Conservation (phyloP, 345 rosid species). For the Camelina laxa region DNA sequence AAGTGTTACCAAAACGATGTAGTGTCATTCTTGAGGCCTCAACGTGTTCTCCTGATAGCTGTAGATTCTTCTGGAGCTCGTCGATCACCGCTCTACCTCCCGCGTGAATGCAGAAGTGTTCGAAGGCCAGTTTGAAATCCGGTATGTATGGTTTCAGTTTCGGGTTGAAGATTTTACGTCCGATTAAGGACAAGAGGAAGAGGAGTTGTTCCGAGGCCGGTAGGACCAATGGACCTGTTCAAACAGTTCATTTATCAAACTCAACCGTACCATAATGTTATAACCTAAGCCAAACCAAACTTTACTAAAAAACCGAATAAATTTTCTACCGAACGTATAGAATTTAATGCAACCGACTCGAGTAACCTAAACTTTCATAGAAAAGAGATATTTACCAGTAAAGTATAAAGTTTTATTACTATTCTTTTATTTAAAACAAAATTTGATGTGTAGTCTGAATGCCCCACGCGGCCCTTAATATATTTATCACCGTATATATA, state of each 20-base stretch:
- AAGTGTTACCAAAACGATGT: slow-evolving; percentile 85
- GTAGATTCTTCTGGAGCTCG: slow-evolving; percentile 74
- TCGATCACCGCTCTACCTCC: slow-evolving; percentile 93
- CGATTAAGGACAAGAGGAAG: slow-evolving; percentile 60
- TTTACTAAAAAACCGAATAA: neutral
- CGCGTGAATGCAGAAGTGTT: slow-evolving; percentile 94
- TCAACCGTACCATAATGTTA: neutral
- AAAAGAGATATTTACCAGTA: neutral
- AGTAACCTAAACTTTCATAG: slow-evolving; percentile 3
- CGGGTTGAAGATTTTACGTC: slow-evolving; percentile 64
- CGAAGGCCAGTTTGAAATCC: slow-evolving; percentile 84
- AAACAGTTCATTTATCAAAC: slow-evolving; percentile 5
- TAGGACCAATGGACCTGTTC: slow-evolving; percentile 60
- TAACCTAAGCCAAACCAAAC: neutral
- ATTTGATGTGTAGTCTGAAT: neutral
- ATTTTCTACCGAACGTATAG: neutral
- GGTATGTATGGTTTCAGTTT: slow-evolving; percentile 85
- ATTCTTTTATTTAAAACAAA: neutral
- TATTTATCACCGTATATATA: slow-evolving; percentile 3
- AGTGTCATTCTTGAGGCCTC: slow-evolving; percentile 90
- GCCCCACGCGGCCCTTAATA: neutral
- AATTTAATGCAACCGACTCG: slow-evolving; percentile 22
- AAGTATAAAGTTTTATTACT: neutral
- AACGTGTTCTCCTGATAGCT: slow-evolving; percentile 69
- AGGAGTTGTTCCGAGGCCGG: slow-evolving; percentile 83